Evolutionary conservation across 306 rosid species (phyloP).

Genomic region (Sindora glabra): DNA sequence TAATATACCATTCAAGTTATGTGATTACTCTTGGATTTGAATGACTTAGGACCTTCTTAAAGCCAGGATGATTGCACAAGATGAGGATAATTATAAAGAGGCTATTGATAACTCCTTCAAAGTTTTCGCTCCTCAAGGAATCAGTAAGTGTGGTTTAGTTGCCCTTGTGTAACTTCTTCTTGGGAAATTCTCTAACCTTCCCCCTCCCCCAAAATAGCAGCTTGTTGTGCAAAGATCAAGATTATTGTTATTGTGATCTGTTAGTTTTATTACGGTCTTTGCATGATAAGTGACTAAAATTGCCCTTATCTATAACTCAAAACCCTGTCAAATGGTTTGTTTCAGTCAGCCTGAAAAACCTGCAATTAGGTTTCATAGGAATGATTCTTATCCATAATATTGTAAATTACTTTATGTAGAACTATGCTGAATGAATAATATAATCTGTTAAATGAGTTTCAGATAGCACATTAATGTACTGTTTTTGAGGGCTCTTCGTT

Average conservation of each 20-base stretch:
- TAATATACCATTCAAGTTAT: conserved; percentile 8
- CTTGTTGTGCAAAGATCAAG: no score
- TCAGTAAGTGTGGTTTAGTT: conserved; percentile 45
- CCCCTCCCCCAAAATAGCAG: background rate
- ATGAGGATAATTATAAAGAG: conserved; percentile 94
- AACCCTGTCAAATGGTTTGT: no score
- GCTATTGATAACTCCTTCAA: conserved; percentile 90
- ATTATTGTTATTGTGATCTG: no score
- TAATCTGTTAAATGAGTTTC: no score
- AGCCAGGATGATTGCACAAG: conserved; percentile 59
- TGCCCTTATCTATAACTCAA: no score
- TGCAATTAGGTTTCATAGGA: no score
- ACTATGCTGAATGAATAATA: no score
- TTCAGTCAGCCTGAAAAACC: no score
- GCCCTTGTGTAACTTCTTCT: conserved; percentile 2
- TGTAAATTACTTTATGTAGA: no score
- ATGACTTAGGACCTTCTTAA: conserved; percentile 69
- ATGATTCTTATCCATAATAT: no score
- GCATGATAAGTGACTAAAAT: no score
- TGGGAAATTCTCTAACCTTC: background rate
- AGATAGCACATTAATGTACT: conserved; percentile 2
- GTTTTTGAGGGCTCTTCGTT: background rate
- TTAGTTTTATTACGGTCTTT: no score
- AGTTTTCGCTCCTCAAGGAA: conserved; percentile 87
- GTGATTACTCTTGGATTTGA: conserved; percentile 18